Percentiles rank a stretch among this genome's conserved stretches.
These are phyloP conservation scores for Trichoderma sp. DNA, from an alignment of 2,329 filamentous ascomycete species.

Conservation along the genomic window DNA sequence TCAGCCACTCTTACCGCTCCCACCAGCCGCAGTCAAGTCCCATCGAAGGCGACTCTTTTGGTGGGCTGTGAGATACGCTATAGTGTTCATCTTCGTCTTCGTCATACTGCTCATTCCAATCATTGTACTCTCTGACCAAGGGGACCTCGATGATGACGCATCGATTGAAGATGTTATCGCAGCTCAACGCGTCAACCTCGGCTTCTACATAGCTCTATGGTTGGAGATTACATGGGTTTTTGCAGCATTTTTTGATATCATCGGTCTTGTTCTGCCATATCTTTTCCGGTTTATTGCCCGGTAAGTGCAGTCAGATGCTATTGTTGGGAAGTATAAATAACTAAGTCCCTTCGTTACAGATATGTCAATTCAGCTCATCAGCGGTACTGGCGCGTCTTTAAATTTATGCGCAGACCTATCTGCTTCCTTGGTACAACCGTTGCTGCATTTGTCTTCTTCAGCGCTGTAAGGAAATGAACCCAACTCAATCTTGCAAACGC, in stretches of 20 bases:
- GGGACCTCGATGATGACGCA: not conserved
- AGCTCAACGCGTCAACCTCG: not conserved
- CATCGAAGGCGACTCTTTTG: not conserved
- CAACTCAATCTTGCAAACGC: not conserved
- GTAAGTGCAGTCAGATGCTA: not conserved
- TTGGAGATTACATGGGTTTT: not conserved
- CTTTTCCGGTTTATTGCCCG: not conserved
- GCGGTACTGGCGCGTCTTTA: conserved; percentile 35
- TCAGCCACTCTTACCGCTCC: not conserved
- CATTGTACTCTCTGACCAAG: not conserved
- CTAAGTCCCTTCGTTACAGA: conserved; percentile 21
- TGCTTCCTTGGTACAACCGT: conserved; percentile 29
- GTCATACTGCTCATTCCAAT: not conserved
- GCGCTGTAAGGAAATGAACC: not conserved
- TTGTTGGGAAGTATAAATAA: not conserved
- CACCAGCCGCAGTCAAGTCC: not conserved
- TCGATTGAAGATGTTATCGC: not conserved
- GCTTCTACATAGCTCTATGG: not conserved
- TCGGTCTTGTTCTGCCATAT: not conserved
- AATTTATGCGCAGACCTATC: conserved; percentile 32
- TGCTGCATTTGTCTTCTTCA: conserved; percentile 23
- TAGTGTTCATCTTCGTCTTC: not conserved
- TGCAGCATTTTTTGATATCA: not conserved
- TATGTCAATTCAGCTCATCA: conserved; percentile 36
- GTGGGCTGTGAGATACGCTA: not conserved